Base-by-base conservation (phyloP, 352 stramenopile species). In the Phytophthora capsici region DNA sequence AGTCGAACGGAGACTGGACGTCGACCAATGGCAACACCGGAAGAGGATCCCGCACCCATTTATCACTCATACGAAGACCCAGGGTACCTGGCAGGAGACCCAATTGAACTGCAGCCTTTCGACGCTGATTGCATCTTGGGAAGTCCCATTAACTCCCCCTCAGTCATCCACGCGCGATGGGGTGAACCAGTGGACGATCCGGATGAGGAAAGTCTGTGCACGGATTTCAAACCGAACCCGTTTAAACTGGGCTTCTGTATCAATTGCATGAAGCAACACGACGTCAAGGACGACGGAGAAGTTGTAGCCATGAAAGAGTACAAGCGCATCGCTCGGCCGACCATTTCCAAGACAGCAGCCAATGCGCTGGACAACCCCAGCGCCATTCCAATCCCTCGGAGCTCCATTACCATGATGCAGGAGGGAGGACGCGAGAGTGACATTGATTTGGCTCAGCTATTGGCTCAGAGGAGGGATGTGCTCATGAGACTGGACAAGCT, bases 191-290 rank as follows among this genome's bases (percentile, higher is more conserved):
- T 89, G 38, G 85, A 93, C 54, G 88, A 93, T 51, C 86, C 86
- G 5, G 88, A 96, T 52, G 84, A 96, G 67, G 84, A 91, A 47
- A 84, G 80, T 32, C 62, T 93, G 51, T 96, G 88, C 51, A 84
- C 75, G 2, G 88, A 96, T n/a, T 96, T 88, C 58, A 37, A 73
- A 19, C 80, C 86, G 0, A 96, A 96, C 54, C 84, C 87, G 26
- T 96, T 96, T 63, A 93, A 93, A 63, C 64, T 94, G 19, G 88
- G 88, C 6, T 96, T 94, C 60, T 96, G 88, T 66, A 85, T 96
- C 59, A 96, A 96, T 70, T 96, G 88, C 70, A 88, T 94, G 74
- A 94, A 94, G 66, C 88, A 96, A 61, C 88, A 96, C 73, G 86
- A 96, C 37, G 84, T 93, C 13, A 88, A 76, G 41, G 80, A 82